Evolutionary conservation across 2,329 filamentous ascomycete species (phyloP), one percentile per base, ranked within the genome.

Genomic region (Gaeumannomyces tritici): DNA sequence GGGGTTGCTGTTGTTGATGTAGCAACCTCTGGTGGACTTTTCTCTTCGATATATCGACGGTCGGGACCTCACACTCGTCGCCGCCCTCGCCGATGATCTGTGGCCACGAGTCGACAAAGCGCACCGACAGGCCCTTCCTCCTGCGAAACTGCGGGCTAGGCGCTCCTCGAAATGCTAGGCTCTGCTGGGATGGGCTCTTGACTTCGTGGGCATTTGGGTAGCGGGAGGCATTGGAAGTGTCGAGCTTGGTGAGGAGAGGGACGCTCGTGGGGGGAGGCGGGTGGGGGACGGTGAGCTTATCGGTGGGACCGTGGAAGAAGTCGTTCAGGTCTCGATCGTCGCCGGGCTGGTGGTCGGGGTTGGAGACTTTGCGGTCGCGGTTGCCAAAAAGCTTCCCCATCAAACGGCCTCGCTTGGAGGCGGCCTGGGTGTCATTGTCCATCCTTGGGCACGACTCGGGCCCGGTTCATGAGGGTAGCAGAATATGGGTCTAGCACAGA

Each of bases 51-150:
- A 96, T 88, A 70, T 95, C 89, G 26, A 85, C 78, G 1, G 87
- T 83, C 1, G 90, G 89, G 11, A 83, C 77, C 62, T 90, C 86
- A 62, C 89, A 88, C 73, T 96, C 92, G 70, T 97, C 93, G 42
- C 93, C 93, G 63, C 93, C 93, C 73, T 93, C 88, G 58, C 93
- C 93, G 70, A 98, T 97, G 65, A 96, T 75, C 58, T 91, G 89
- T 8, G 93, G 92, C 62, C 82, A 80, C 12, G 81, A 82, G 67
- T 90, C 85, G 61, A 82, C 83, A 69, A 97, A 97, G 62, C 81
- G 84, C 47, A 97, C 93, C 5, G 78, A 78, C 65, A 95, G 77
- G 12, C 89, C 89, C 73, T 90, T 90, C 70, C 82, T 84, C 60
- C 76, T 78, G 28, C 75, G 76, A 26, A 42, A 54, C 27, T 76